Conservation (phyloP, 1,284 basidiomycete species). For the Boletus mariae region DNA sequence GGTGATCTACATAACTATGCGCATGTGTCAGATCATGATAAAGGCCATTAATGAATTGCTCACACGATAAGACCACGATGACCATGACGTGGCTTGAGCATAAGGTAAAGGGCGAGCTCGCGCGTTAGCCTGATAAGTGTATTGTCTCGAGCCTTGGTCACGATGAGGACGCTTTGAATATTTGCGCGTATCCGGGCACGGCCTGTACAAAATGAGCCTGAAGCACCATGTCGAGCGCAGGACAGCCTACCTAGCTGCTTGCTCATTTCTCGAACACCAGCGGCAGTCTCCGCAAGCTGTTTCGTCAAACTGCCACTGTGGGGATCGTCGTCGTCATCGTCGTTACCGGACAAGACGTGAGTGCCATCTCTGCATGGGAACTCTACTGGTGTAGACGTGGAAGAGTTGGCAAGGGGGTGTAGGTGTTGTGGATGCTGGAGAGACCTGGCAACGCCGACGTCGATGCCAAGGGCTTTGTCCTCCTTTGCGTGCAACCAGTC, state of each 20-base stretch:
- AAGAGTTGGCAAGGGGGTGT: constrained; percentile 15
- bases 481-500: constrained; percentile 64
- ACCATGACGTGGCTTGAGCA: constrained; percentile 69
- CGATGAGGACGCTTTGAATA: constrained; percentile 91
- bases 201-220: constrained; percentile 46
- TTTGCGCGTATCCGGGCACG: constrained; percentile 89
- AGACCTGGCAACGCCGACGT: constrained; percentile 47
- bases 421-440: constrained; percentile 37
- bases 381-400: constrained; percentile 12
- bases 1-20: constrained; percentile 88
- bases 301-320: constrained; percentile 78
- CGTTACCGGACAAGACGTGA: constrained; percentile 24
- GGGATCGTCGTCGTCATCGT: constrained; percentile 64
- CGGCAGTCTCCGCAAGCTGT: constrained; percentile 94
- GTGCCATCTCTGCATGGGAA: constrained; percentile 18
- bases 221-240: neutral
- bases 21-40: constrained; percentile 11
- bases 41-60: constrained; percentile 29
- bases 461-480: constrained; percentile 34
- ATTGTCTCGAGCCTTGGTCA: constrained; percentile 98
- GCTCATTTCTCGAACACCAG: constrained; percentile 97
- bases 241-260: constrained; percentile 84
- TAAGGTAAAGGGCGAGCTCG: constrained; percentile 92
- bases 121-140: constrained; percentile 92
- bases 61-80: constrained; percentile 77